Conservation (phyloP, 164 flowering plant genomes). For the Berberis thunbergii region DNA sequence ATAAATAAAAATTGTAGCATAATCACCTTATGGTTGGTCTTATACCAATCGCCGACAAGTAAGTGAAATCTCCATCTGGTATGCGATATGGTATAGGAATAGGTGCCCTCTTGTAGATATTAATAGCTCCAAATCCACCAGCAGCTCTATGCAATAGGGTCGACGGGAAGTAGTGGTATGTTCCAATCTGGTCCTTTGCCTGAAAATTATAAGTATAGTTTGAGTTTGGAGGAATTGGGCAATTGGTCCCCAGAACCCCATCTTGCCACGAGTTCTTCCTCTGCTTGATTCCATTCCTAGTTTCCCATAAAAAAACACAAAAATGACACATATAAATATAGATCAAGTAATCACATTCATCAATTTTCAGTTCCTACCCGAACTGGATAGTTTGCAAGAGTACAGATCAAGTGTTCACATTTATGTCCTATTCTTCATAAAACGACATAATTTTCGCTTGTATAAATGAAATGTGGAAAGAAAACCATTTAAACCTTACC, state of each 20-base stretch:
- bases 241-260: slow-evolving; percentile 81
- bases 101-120: background rate
- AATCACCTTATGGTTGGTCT: background rate
- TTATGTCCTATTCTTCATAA: background rate
- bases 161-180: slow-evolving; percentile 63
- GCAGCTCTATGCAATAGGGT: slow-evolving; percentile 62
- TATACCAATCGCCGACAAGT: slow-evolving; percentile 1
- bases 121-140: slow-evolving; percentile 1
- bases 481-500: background rate
- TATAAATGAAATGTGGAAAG: background rate
- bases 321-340: background rate
- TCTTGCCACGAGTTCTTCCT: slow-evolving; percentile 51
- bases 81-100: background rate
- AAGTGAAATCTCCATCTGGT: background rate
- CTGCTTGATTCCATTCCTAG: slow-evolving; percentile 1
- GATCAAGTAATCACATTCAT: background rate
- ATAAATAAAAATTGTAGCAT: background rate
- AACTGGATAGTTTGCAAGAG: too few species aligned
- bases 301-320: background rate
- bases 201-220: slow-evolving; percentile 74
- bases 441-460: background rate
- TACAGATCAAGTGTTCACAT: background rate
- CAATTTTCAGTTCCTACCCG: background rate
- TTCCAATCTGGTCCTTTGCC: slow-evolving; percentile 76
- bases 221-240: slow-evolving; percentile 71